These are phyloP conservation scores for Penicillium rolfsii DNA, from an alignment of 2,329 filamentous ascomycete species.

Conservation along the genomic window DNA sequence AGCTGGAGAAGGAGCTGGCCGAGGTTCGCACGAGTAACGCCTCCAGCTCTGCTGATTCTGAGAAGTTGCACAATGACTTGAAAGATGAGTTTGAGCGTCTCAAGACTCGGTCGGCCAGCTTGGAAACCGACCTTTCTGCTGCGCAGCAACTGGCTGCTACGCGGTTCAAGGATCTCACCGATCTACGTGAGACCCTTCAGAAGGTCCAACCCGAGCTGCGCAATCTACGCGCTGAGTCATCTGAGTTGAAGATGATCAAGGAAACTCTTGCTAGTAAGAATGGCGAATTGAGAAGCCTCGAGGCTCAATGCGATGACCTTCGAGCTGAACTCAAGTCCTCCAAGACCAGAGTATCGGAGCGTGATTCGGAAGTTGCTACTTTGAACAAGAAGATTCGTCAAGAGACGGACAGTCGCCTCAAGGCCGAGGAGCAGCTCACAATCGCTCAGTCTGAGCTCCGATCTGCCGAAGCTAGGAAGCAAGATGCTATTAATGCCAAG, in stretches of 20 bases:
- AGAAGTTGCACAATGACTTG: conserved; percentile 58
- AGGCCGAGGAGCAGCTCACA: conserved; percentile 77
- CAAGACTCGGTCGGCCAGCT: conserved; percentile 66
- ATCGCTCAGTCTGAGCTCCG: conserved; percentile 76
- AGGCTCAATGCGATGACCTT: conserved; percentile 80
- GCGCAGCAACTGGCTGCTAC: conserved; percentile 84
- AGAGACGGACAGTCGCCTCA: conserved; percentile 71
- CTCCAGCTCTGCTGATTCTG: conserved; percentile 51
- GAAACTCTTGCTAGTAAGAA: conserved; percentile 70
- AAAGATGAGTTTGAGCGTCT: conserved; percentile 70
- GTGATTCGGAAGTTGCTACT: conserved; percentile 75
- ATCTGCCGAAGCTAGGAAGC: conserved; percentile 75
- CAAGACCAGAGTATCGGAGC: conserved; percentile 71
- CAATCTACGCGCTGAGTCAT: conserved; percentile 74
- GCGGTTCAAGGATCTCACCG: conserved; percentile 83
- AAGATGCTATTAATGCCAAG: conserved; percentile 72
- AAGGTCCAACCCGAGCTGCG: conserved; percentile 87
- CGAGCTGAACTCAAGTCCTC: conserved; percentile 71
- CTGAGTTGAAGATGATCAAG: conserved; percentile 71
- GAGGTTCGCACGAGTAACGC: conserved; percentile 55
- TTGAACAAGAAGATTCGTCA: conserved; percentile 77
- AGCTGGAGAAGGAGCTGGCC: conserved; percentile 72
- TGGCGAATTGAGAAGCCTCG: conserved; percentile 71
- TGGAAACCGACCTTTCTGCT: conserved; percentile 83
- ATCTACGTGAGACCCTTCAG: conserved; percentile 76